Evolutionary conservation across 2,329 filamentous ascomycete species (phyloP).

Genomic region (Sclerotinia minor): DNA sequence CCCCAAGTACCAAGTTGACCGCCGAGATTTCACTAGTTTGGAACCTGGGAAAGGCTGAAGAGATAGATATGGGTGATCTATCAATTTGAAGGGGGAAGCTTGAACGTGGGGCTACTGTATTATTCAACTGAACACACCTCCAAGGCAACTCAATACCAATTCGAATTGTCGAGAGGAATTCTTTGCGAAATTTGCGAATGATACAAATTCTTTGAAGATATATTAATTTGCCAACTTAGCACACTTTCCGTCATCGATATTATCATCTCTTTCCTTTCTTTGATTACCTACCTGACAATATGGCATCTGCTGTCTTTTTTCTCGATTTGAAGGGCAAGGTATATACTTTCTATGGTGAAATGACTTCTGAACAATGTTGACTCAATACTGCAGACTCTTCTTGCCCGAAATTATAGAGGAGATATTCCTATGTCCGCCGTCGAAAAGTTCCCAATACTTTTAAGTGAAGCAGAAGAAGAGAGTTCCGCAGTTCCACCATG

Average conservation of each 20-base stretch:
- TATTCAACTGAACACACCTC: constrained; percentile 16
- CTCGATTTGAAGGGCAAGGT: constrained; percentile 99
- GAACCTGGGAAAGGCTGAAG: constrained; percentile 16
- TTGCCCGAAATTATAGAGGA: constrained; percentile 96
- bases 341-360: constrained; percentile 36
- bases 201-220: constrained; percentile 24
- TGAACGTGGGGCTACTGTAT: constrained; percentile 37
- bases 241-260: constrained; percentile 10
- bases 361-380: constrained; percentile 30
- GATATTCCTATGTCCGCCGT: constrained; percentile 99
- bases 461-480: constrained; percentile 98
- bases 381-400: constrained; percentile 69
- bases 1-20: not conserved
- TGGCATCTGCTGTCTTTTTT: constrained; percentile 98
- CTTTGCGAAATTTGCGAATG: constrained; percentile 30
- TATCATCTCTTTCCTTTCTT: constrained; percentile 17
- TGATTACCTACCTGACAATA: constrained; percentile 45
- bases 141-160: constrained; percentile 9
- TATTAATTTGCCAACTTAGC: constrained; percentile 29
- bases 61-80: not conserved
- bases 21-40: constrained; percentile 12
- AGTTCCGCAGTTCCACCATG: constrained; percentile 95
- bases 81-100: constrained; percentile 15
- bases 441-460: constrained; percentile 93
- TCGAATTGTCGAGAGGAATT: not conserved